Conservation (phyloP, 1,139 yeast species). For the Pichia sp. region DNA sequence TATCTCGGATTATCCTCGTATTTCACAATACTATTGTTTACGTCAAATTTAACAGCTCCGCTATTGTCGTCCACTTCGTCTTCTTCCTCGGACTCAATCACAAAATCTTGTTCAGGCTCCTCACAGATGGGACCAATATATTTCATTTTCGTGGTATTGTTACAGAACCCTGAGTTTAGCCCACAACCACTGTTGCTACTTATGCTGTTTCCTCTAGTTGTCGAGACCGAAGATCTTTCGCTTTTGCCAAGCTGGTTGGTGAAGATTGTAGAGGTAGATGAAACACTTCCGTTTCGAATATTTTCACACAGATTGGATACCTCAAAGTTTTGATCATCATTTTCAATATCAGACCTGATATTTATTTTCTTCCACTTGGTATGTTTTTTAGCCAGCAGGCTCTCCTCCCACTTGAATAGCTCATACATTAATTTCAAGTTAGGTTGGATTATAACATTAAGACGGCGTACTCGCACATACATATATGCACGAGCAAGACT, state of each 20-base stretch:
- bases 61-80: conserved; percentile 16
- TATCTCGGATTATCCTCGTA: not conserved
- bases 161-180: conserved; percentile 3
- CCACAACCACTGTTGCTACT: conserved; percentile 9
- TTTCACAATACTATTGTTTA: not conserved
- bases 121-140: not conserved
- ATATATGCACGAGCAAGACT: conserved; percentile 71
- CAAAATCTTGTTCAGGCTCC: not conserved
- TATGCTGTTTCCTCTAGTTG: conserved; percentile 23
- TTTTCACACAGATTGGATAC: not conserved
- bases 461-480: conserved; percentile 74
- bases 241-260: conserved; percentile 12
- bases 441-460: conserved; percentile 89
- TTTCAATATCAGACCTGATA: conserved; percentile 2
- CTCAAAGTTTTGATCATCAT: not conserved
- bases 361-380: not conserved
- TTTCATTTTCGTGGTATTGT: not conserved
- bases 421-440: conserved; percentile 83
- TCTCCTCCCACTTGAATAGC: conserved; percentile 72
- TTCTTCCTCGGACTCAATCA: conserved; percentile 2
- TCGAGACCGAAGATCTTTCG: conserved; percentile 26
- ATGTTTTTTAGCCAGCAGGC: conserved; percentile 15
- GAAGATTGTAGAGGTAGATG: conserved; percentile 10
- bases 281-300: conserved; percentile 2
- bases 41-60: not conserved